Percentiles rank a stretch among this genome's conserved stretches.
Evolutionary conservation across 2,329 filamentous ascomycete species (phyloP).

Genomic region (Epichloe coenophiala): DNA sequence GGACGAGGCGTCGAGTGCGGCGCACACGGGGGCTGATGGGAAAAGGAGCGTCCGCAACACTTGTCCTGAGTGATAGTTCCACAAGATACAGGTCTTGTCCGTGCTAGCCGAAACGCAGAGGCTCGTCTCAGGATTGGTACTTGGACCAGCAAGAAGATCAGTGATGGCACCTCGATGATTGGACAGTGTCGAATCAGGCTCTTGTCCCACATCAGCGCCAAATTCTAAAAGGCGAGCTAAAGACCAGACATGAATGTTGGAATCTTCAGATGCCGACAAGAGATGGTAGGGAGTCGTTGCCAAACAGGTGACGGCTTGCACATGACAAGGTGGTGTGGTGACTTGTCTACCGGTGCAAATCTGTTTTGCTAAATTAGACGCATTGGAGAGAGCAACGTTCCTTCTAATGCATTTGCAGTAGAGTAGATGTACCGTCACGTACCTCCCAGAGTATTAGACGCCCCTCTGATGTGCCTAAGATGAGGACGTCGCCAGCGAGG

Average conservation of each 20-base stretch:
- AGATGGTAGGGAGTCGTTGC: constrained; percentile 59
- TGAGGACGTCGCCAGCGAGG: constrained; percentile 57
- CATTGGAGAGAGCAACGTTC: background rate
- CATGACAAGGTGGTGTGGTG: constrained; percentile 62
- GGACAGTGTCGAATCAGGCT: constrained; percentile 65
- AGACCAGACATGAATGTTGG: constrained; percentile 87
- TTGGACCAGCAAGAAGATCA: constrained; percentile 48
- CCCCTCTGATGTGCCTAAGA: constrained; percentile 74
- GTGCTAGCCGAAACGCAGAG: constrained; percentile 73
- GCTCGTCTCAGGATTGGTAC: constrained; percentile 54
- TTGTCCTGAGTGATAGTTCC: constrained; percentile 76
- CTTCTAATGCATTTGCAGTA: background rate
- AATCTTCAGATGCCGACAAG: constrained; percentile 70
- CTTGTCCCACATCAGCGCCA: constrained; percentile 38
- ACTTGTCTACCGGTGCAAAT: constrained; percentile 63
- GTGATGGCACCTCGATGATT: constrained; percentile 66
- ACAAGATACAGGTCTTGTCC: constrained; percentile 82
- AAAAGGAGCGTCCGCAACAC: constrained; percentile 73
- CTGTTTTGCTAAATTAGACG: constrained; percentile 25
- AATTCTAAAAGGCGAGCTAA: constrained; percentile 57
- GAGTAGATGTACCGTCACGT: constrained; percentile 15
- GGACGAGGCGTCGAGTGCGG: constrained; percentile 69
- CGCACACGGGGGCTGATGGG: constrained; percentile 51
- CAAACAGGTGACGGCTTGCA: constrained; percentile 68
- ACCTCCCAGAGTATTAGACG: constrained; percentile 91